Evolutionary conservation across 805 yeast species (phyloP).

Genomic region (Blastobotrys robertii): DNA sequence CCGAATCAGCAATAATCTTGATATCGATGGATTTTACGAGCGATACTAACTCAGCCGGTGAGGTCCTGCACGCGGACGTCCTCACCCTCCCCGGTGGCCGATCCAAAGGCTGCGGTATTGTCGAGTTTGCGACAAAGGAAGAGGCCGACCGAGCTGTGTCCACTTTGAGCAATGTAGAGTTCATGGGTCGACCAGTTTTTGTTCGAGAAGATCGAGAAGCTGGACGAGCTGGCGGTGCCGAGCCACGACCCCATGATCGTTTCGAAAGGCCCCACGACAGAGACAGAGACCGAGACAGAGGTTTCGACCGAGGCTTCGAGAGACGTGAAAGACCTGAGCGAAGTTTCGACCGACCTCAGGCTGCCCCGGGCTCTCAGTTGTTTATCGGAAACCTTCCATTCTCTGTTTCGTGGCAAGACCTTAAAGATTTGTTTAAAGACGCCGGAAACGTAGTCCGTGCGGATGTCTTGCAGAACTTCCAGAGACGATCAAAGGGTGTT

Average conservation of each 20-base stretch:
- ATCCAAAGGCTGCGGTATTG: slow-evolving; percentile 49
- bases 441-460: slow-evolving; percentile 77
- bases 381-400: slow-evolving; percentile 79
- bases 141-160: slow-evolving; percentile 66
- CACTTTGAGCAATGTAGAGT: slow-evolving; percentile 52
- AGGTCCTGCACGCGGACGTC: slow-evolving; percentile 72
- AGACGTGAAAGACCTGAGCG: slow-evolving; percentile 4
- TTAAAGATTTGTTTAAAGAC: slow-evolving; percentile 72
- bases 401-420: slow-evolving; percentile 71
- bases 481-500: slow-evolving; percentile 76
- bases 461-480: slow-evolving; percentile 54
- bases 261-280: slow-evolving; percentile 11
- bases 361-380: slow-evolving; percentile 38
- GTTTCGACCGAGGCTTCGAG: slow-evolving; percentile 1
- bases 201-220: slow-evolving; percentile 70
- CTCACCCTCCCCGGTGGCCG: slow-evolving; percentile 70
- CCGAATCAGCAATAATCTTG: too few relatives aligned
- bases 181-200: slow-evolving; percentile 69
- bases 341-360: slow-evolving; percentile 10
- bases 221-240: slow-evolving; percentile 16
- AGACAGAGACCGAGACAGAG: slow-evolving; percentile 8
- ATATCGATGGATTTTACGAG: too few relatives aligned
- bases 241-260: slow-evolving; percentile 1
- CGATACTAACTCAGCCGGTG: slow-evolving; percentile 34
- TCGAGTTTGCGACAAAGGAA: slow-evolving; percentile 58